Percentiles rank a stretch among this genome's conserved stretches.
Conservation (phyloP, 2,329 filamentous ascomycete species). For the Trichoderma pleuroti region DNA sequence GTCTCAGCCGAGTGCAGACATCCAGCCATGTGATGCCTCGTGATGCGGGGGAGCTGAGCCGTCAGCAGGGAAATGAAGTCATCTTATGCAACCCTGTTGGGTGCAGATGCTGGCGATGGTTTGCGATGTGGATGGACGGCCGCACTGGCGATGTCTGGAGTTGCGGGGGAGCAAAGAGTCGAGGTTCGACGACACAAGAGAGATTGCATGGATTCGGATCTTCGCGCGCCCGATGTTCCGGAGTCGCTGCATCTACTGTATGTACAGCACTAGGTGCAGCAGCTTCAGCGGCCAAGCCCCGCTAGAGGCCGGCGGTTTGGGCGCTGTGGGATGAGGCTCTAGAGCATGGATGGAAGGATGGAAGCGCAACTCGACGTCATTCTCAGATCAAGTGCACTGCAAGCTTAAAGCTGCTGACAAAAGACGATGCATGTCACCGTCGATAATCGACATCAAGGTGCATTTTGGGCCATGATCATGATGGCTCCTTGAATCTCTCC, state of each 20-base stretch:
- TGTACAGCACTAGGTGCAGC: background rate
- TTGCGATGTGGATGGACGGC: background rate
- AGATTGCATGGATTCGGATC: background rate
- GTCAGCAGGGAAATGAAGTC: background rate
- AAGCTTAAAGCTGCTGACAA: background rate
- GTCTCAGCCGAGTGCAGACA: background rate
- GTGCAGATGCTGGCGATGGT: background rate
- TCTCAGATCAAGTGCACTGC: background rate
- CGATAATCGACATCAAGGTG: background rate
- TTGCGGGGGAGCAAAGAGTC: background rate
- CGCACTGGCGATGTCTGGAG: background rate
- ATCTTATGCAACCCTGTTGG: background rate
- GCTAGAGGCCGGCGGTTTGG: background rate
- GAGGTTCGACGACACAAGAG: background rate
- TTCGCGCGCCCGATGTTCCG: background rate
- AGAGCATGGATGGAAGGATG: background rate
- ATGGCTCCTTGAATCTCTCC: background rate
- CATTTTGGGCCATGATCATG: background rate
- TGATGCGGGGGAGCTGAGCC: background rate
- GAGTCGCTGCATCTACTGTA: background rate
- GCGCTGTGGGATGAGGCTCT: background rate
- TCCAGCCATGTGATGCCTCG: background rate
- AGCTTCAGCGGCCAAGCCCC: background rate
- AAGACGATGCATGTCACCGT: background rate
- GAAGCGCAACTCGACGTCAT: constrained; percentile 1